Conservation (phyloP, 805 yeast genomes). For the Soucietia sequanensis region DNA sequence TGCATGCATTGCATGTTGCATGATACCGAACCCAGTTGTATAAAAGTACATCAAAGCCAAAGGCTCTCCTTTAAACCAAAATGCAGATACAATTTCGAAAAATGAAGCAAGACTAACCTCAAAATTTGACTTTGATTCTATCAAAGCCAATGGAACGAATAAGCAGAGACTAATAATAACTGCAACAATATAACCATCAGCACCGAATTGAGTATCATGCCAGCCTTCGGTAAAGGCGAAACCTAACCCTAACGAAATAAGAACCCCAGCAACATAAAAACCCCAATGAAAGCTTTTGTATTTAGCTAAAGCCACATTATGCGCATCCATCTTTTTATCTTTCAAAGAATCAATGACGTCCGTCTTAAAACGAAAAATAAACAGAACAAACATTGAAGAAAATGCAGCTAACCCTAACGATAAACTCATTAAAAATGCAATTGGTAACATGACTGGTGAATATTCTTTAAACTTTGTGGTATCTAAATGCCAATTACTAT, state of each 20-base stretch:
- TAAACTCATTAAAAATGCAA: slow-evolving; percentile 10
- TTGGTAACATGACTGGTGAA: slow-evolving; percentile 15
- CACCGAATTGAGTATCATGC: slow-evolving; percentile 5
- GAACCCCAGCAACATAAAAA: slow-evolving; percentile 2
- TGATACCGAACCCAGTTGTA: slow-evolving; percentile 8
- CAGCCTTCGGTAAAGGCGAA: slow-evolving; percentile 9
- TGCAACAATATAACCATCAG: slow-evolving; percentile 11
- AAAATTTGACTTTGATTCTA: slow-evolving; percentile 9
- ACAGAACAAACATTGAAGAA: slow-evolving; percentile 9
- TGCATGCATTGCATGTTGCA: slow-evolving; percentile 11
- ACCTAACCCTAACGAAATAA: slow-evolving; percentile 10
- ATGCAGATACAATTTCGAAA: slow-evolving; percentile 10
- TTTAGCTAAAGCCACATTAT: slow-evolving; percentile 7
- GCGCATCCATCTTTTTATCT: slow-evolving; percentile 4
- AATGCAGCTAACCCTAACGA: slow-evolving; percentile 12
- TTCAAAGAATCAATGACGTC: slow-evolving; percentile 7
- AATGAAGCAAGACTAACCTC: slow-evolving; percentile 7
- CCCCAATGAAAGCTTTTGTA: slow-evolving; percentile 8
- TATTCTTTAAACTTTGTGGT: slow-evolving; percentile 9
- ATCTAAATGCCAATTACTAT: slow-evolving; percentile 11
- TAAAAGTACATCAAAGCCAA: slow-evolving; percentile 10
- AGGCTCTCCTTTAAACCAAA: slow-evolving; percentile 13
- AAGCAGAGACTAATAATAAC: slow-evolving; percentile 7
- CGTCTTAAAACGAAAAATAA: slow-evolving; percentile 7
- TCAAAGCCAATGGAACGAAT: slow-evolving; percentile 8